Base-by-base conservation (phyloP, 225 moss, liverwort and hornwort species). In the Antitrichia curtipendula region DNA sequence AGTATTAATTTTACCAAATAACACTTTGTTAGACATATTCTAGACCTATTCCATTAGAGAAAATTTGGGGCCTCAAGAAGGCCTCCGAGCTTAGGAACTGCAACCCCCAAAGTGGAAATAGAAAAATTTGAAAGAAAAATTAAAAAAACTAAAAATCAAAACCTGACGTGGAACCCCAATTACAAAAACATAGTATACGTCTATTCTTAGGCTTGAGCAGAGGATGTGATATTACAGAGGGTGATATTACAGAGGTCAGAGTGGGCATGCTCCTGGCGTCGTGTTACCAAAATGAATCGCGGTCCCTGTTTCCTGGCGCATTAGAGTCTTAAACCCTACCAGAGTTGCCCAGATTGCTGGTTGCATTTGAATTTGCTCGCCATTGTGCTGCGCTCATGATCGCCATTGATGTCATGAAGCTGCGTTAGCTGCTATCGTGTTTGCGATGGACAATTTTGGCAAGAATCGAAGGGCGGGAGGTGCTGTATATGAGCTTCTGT, bases 401-500 rank as follows among this genome's bases (percentile, higher is more conserved):
- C 78, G 34, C 18, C 27, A 58, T 75, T 82, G 65, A 34, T 80
- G 70, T 81, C 70, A 88, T 81, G 88, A 75, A 69, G 41, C n/a
- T 52, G 70, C 52, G 40, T 58, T 70, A 69, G 60, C 81, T 66
- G 58, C 72, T 18, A 20, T 43, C 36, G 80, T 20, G 73, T 56
- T 85, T 52, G 80, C 75, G 21, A 97, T 97, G 97, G 94, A 91
- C 43, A 84, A 89, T 74, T 89, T 73, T 60, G 86, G 68, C 50
- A 83, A 90, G 54, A 87, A 91, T 85, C 92, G 89, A 82, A 89
- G 85, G 85, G 10, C 84, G 16, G 90, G 92, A 73, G 94, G 88
- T 58, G 88, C 90, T 13, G 95, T 95, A 29, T 97, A 93, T 66
- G 91, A 96, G 86, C 90, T 97, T 71, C 88, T 97, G 45, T 85